Conservation (phyloP, 257 asterid species). For the Pogostemon cablin region DNA sequence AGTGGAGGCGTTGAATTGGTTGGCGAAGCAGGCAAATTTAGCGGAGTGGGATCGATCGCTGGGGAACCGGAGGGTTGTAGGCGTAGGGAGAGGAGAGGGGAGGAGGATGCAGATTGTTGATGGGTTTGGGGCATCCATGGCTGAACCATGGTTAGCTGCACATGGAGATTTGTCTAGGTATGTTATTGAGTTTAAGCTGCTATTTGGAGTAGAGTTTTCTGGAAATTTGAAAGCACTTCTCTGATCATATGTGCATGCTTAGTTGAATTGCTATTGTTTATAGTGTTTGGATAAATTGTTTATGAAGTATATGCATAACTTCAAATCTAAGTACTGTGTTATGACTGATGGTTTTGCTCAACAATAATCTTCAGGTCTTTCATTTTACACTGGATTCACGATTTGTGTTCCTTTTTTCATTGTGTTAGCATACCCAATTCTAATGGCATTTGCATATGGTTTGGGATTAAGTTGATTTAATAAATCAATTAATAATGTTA, state of each 20-base stretch:
- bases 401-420: too few species aligned
- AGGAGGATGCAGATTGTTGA: slow-evolving; percentile 73
- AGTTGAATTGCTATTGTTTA: background rate
- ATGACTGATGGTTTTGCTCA: too few species aligned
- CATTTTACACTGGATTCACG: too few species aligned
- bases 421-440: too few species aligned
- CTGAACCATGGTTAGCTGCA: slow-evolving; percentile 93
- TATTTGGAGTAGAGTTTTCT: background rate
- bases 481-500: too few species aligned
- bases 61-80: slow-evolving; percentile 43
- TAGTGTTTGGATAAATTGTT: too few species aligned
- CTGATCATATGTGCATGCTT: background rate
- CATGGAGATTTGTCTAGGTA: slow-evolving; percentile 89
- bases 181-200: background rate
- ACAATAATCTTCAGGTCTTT: too few species aligned
- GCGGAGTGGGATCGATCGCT: slow-evolving; percentile 58
- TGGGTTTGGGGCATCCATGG: slow-evolving; percentile 68
- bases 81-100: slow-evolving; percentile 41
- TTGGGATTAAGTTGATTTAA: too few species aligned
- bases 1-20: slow-evolving; percentile 73
- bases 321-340: too few species aligned
- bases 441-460: too few species aligned
- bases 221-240: slow-evolving; percentile 8
- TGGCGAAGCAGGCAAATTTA: slow-evolving; percentile 77
- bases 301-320: too few species aligned